Evolutionary conservation across 2,329 filamentous ascomycete species (phyloP).

Genomic region (Teratosphaeria destructans): DNA sequence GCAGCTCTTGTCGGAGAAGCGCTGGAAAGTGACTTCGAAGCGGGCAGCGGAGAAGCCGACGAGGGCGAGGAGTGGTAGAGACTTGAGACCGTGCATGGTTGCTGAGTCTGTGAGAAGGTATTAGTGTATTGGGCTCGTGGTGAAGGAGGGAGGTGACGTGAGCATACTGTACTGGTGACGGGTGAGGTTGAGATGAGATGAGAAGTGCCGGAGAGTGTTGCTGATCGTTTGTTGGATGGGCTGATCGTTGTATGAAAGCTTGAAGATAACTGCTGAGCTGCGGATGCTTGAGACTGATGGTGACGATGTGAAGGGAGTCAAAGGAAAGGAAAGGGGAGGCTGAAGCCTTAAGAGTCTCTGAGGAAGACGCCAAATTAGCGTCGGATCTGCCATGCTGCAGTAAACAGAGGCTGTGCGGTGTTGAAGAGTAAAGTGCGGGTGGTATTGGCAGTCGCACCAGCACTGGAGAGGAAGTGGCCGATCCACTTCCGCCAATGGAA

Average conservation of each 20-base stretch:
- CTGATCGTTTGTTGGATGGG: not conserved
- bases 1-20: slow-evolving; percentile 5
- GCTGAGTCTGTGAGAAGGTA: not conserved
- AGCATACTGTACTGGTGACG: not conserved
- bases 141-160: not conserved
- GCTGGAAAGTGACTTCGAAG: slow-evolving; percentile 5
- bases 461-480: not conserved
- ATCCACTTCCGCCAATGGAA: not conserved
- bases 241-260: not conserved
- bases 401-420: not conserved
- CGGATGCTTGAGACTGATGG: not conserved
- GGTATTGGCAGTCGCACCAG: not conserved
- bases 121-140: not conserved
- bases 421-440: not conserved
- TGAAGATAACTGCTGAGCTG: not conserved
- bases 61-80: slow-evolving; percentile 1
- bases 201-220: not conserved
- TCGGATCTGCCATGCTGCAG: not conserved
- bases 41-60: not conserved
- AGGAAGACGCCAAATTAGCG: not conserved
- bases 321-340: not conserved
- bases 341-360: not conserved
- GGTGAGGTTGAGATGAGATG: not conserved
- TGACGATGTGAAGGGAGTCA: not conserved
- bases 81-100: slow-evolving; percentile 2